Evolutionary conservation across 306 rosid species (phyloP), one percentile per base, ranked within the genome.

Genomic region (Dryas drummondii): DNA sequence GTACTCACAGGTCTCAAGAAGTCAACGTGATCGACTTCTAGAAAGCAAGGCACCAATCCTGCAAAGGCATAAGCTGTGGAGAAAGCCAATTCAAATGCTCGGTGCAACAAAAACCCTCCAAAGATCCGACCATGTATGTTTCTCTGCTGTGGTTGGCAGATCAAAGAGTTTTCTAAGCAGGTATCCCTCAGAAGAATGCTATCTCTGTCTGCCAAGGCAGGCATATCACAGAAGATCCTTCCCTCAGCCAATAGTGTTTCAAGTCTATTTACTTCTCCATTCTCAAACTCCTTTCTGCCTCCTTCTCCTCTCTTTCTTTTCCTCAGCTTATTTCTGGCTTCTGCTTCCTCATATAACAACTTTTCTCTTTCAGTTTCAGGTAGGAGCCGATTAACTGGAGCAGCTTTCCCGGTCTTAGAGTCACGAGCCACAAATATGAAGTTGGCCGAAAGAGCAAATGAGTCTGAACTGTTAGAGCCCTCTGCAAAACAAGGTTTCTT

Each of bases 341-440:
- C 97, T 22, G 99, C 96, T 84, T 88, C 93, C 70, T 90, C 83
- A 49, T 63, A 92, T 55, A 94, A 90, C 62, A 78, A 46, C 49
- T 80, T 89, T 82, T 94, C 99, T 17, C 72, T 78, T 49, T 82
- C 90, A 49, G 97, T 92, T 87, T 90, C 91, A 2, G 97, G 97
- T 2, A 77, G 78, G 58, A 92, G 80, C 55, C 92, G 90, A 76
- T 94, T 94, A 55, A 94, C 99, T 14, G 88, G 90, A 73, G 97
- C 93, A 78, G 97, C 96, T 84, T 92, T 94, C 70, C 89, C 93
- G 14, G 96, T 92, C 82, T 87, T 70, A 45, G 91, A 91, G 85
- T 94, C 99, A 44, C 97, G 97, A 5, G 99, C 99, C 79, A 94
- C 99, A 66, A 92, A 94, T 81, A 87, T 94, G 90, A 94, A 94